These are phyloP conservation scores for Ceratocystis alfenasii DNA, from an alignment of 2,329 filamentous ascomycete species.

Conservation along the genomic window DNA sequence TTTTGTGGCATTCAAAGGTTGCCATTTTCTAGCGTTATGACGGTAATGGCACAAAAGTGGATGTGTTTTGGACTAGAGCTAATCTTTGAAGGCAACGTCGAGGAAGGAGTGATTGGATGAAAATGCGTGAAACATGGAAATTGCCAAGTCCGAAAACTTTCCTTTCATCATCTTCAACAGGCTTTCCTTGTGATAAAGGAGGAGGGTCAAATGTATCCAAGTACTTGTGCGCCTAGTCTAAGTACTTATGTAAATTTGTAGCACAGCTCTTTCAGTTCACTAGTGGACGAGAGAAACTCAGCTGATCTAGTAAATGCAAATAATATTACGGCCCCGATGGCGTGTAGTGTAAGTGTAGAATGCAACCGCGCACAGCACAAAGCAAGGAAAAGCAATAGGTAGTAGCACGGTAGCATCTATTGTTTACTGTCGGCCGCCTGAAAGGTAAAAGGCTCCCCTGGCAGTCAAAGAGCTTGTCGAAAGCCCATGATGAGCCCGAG, in stretches of 20 bases:
- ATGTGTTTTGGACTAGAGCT: not conserved
- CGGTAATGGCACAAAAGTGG: conserved; percentile 7
- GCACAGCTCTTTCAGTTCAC: not conserved
- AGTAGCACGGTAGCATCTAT: not conserved
- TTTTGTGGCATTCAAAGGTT: not conserved
- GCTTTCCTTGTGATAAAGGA: not conserved
- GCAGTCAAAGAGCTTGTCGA: not conserved
- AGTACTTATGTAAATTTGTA: not conserved
- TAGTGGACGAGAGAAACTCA: not conserved
- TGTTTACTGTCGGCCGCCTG: not conserved
- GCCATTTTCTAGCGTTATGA: not conserved
- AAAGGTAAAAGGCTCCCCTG: not conserved
- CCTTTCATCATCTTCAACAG: not conserved
- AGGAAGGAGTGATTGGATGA: conserved; percentile 1
- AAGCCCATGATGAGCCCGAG: no score
- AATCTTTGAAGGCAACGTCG: not conserved
- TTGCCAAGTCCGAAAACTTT: conserved; percentile 1
- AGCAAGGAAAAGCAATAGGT: not conserved
- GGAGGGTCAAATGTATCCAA: not conserved
- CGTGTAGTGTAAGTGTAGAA: not conserved
- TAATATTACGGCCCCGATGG: not conserved
- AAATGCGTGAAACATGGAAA: conserved; percentile 3
- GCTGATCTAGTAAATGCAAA: not conserved
- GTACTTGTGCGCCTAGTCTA: not conserved
- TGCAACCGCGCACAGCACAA: not conserved